Evolutionary conservation across 345 rosid genomes (phyloP), one percentile per base, ranked within the genome.

Genomic region (Triadica sebifera): DNA sequence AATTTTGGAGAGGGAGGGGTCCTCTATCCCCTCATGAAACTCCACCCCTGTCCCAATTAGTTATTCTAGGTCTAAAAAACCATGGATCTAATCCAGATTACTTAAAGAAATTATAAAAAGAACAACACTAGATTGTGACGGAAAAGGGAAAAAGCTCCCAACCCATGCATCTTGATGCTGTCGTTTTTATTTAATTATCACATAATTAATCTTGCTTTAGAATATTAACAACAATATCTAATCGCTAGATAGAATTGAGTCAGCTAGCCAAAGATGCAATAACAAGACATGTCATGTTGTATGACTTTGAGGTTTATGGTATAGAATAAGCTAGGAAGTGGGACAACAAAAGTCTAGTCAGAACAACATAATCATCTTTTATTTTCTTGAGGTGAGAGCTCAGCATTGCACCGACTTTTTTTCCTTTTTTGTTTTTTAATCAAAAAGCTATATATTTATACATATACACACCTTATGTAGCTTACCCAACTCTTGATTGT

Each of bases 341-440:
- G 69, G 82, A 84, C 79, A 84, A 81, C 56, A 75, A 43, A 75
- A 67, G 74, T 72, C 76, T 79, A 79, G 80, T 77, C 83, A 71
- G 64, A 58, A 75, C 69, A 76, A 74, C 83, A 79, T 67, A 66
- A 75, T 71, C 77, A 58, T 47, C 58, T 70, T 57, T 61, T 47
- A 41, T 69, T 64, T 74, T 70, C 65, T 50, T 22, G 34, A 29
- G 34, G 34, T 45, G 58, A 69, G 57, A 68, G 71, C 70, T 76
- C 73, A 68, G 55, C 76, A 65, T 67, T 74, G 67, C 71, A 84
- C 83, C 80, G 84, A 81, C 83, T 29, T 66, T 76, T 74, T 29
- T n/a, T n/a, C n/a, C n/a, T n/a, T n/a, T 29, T 81, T 64, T 38
- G 0, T 43, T 7, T 43, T 43, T 5, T 5, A 43, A 43, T 41